Evolutionary conservation across 805 yeast genomes (phyloP).

Genomic region (Danielia oregonensis): DNA sequence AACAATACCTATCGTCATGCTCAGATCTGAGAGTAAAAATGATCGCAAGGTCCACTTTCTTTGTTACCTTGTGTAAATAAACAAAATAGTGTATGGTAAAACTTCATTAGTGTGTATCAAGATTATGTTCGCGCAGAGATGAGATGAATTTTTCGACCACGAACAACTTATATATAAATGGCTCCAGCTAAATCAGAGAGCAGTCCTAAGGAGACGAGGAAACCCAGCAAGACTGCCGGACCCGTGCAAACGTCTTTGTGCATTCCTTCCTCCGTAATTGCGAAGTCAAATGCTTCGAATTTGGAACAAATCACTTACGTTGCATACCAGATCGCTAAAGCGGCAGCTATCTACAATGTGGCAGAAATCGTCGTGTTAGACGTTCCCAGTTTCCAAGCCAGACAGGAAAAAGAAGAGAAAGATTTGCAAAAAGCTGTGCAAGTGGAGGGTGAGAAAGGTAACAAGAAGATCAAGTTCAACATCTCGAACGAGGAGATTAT

Average conservation of each 20-base stretch:
- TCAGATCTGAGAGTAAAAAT: no score
- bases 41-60: no score
- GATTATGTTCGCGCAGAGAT: constrained; percentile 1
- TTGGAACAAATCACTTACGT: constrained; percentile 70
- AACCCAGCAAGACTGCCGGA: constrained; percentile 25
- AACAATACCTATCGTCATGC: no score
- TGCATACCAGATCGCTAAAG: constrained; percentile 76
- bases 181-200: constrained; percentile 24
- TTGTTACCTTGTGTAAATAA: no score
- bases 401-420: constrained; percentile 14
- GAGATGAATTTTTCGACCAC: background rate
- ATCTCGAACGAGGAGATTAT: constrained; percentile 27
- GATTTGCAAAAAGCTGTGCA: constrained; percentile 21
- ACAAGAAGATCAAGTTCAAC: constrained; percentile 30
- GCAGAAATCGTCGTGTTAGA: constrained; percentile 74
- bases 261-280: constrained; percentile 66
- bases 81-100: no score
- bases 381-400: constrained; percentile 28
- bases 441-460: constrained; percentile 21
- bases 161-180: constrained; percentile 2
- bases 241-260: constrained; percentile 53
- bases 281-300: constrained; percentile 52
- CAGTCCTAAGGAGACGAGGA: constrained; percentile 21
- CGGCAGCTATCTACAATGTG: constrained; percentile 65
- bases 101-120: background rate